Conservation (phyloP, 2,329 filamentous ascomycete species). For the Xylaria sp. region DNA sequence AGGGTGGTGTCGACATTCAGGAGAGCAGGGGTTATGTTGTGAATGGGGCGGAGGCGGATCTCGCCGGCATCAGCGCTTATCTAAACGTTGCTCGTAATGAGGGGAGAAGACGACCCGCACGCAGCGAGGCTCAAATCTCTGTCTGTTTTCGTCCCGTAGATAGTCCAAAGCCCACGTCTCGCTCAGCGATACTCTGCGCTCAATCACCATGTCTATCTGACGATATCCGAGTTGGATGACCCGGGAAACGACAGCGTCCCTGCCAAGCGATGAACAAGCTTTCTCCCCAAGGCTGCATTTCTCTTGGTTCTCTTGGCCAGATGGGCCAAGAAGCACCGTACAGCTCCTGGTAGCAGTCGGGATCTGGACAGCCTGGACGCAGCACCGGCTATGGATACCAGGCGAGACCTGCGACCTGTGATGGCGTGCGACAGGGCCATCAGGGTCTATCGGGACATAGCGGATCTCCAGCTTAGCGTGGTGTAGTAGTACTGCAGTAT, state of each 20-base stretch:
- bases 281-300: slow-evolving; percentile 24
- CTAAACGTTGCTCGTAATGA: slow-evolving; percentile 15
- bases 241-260: slow-evolving; percentile 13
- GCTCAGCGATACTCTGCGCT: background rate
- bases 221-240: background rate
- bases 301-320: slow-evolving; percentile 34
- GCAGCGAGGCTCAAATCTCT: slow-evolving; percentile 6
- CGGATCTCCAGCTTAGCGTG: slow-evolving; percentile 23
- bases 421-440: slow-evolving; percentile 5
- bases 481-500: background rate
- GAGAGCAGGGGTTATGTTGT: slow-evolving; percentile 19
- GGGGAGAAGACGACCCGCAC: slow-evolving; percentile 3
- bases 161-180: background rate
- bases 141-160: background rate
- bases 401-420: background rate
- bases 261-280: slow-evolving; percentile 36
- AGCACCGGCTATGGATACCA: slow-evolving; percentile 3
- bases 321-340: slow-evolving; percentile 21
- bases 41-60: slow-evolving; percentile 21
- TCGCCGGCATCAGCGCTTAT: slow-evolving; percentile 27
- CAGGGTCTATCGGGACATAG: slow-evolving; percentile 22
- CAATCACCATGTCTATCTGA: background rate
- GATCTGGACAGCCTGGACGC: background rate
- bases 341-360: slow-evolving; percentile 10
- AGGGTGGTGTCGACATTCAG: slow-evolving; percentile 30